Evolutionary conservation across 1,284 basidiomycete genomes (phyloP), one percentile per base, ranked within the genome.

Genomic region (Cutaneotrichosporon mucoides): DNA sequence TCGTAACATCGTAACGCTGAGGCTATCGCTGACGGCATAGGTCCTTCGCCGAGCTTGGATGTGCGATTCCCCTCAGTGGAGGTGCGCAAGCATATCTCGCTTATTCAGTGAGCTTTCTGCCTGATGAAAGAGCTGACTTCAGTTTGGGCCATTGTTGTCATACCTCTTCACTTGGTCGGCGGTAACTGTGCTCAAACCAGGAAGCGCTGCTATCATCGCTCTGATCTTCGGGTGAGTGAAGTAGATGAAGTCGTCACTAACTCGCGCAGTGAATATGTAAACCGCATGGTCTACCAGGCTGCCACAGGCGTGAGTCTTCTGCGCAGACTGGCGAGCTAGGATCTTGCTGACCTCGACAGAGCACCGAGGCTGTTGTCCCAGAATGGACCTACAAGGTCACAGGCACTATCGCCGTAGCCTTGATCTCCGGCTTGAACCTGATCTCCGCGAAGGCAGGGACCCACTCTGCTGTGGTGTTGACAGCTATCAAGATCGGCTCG

Each of bases 341-440:
- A 24, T 24, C 24, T 24, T 24, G 24, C 24, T 24, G 24, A 24
- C 24, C 24, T 24, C 24, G 24, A 24, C 24, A 24, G 24, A 56
- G 66, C 59, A 63, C 62, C 58, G 83, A 71, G 83, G 85, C 64
- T 37, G 84, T 86, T 6, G 86, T 89, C 56, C 92, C 94, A 38
- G 84, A 88, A 64, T 96, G 92, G 92, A 86, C 89, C n/a, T 90
- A 90, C 79, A 96, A 95, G 66, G 77, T 93, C 60, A 91, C 90
- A 34, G 95, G 91, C 7, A 78, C 85, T 42, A 76, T 82, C 46
- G 89, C 91, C 56, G 84, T 96, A 24, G 62, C 87, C 3, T 56
- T 88, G 42, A 86, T 96, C 36, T 86, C 88, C 0, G 66, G 84
- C 6, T 79, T 97, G 3, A 93, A 93, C 72, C 83, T 92, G 6